Conservation (phyloP, 2,329 filamentous ascomycete species). For the Fusarium illudens region DNA sequence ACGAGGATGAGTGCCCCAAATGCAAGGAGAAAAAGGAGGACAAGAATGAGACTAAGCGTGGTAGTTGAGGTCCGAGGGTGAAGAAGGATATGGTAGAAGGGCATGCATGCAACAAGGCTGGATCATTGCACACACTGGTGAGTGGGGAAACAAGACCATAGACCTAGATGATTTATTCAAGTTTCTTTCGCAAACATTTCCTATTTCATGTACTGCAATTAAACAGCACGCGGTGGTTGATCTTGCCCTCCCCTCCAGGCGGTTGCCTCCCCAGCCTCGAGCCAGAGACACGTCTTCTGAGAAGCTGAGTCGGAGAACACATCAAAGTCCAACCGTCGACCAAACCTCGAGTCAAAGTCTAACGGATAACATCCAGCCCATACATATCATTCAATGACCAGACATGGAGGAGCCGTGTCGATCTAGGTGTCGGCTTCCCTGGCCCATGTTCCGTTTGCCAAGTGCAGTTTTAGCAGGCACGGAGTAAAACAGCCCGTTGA, state of each 20-base stretch:
- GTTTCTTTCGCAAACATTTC: accelerated
- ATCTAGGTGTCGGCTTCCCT: background rate
- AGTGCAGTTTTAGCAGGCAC: background rate
- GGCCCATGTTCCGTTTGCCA: background rate
- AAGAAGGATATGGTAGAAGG: too few relatives aligned
- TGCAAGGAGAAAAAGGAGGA: background rate
- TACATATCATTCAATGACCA: too few relatives aligned
- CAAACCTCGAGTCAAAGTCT: background rate
- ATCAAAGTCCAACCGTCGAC: background rate
- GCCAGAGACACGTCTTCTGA: background rate
- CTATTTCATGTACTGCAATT: accelerated
- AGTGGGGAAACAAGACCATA: too few relatives aligned
- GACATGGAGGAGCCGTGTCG: background rate
- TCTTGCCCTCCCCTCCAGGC: background rate
- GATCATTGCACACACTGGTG: too few relatives aligned
- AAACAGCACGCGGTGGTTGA: too few relatives aligned
- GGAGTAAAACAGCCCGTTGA: too few relatives aligned
- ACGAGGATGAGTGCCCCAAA: conserved; percentile 13
- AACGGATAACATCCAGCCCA: too few relatives aligned
- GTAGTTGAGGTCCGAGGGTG: background rate
- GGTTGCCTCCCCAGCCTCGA: background rate
- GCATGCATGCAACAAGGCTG: too few relatives aligned
- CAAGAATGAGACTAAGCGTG: background rate
- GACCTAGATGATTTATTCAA: too few relatives aligned
- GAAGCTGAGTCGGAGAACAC: background rate